A percentile compares a stretch with the other conserved stretches of the same genome.
These are phyloP conservation scores for Termitomyces sp. DNA, from an alignment of 768 basidiomycete species.

Conservation along the genomic window DNA sequence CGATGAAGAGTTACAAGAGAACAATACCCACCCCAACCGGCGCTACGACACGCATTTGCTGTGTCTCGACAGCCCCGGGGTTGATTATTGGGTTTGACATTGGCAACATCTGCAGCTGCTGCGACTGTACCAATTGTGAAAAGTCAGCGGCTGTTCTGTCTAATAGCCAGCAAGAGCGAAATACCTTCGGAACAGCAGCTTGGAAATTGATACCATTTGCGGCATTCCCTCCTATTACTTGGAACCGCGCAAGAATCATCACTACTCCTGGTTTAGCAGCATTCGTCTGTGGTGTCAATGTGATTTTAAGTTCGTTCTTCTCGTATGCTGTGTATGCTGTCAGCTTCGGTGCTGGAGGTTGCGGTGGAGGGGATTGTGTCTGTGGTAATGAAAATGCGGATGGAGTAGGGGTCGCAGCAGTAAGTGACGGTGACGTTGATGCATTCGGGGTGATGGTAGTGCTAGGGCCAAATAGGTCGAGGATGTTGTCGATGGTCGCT, in stretches of 20 bases:
- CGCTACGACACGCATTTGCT: conserved; percentile 90
- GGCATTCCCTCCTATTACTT: conserved; percentile 47
- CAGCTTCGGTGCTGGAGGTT: conserved; percentile 39
- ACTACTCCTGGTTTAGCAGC: conserved; percentile 80
- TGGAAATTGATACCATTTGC: conserved; percentile 83
- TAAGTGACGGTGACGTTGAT: conserved; percentile 12
- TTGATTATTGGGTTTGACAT: conserved; percentile 84
- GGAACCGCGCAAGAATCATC: conserved; percentile 87
- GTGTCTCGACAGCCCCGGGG: conserved; percentile 82
- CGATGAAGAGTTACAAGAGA: not conserved
- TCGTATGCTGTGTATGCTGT: conserved; percentile 86
- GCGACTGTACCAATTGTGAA: conserved; percentile 50
- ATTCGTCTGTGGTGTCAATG: conserved; percentile 83
- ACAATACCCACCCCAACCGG: conserved; percentile 70
- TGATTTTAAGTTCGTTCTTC: conserved; percentile 85
- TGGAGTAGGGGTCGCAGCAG: conserved; percentile 11
- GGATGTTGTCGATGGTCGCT: conserved; percentile 81
- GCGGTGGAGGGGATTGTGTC: conserved; percentile 30
- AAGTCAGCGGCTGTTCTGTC: not conserved
- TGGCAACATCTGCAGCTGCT: conserved; percentile 96
- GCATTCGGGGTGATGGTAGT: conserved; percentile 16
- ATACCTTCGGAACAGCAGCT: conserved; percentile 93
- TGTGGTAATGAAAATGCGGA: conserved; percentile 33
- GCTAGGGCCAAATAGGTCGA: conserved; percentile 72
- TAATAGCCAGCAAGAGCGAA: conserved; percentile 3